Evolutionary conservation across 345 rosid genomes (phyloP).

Genomic region (Chamaenerion angustifolium): DNA sequence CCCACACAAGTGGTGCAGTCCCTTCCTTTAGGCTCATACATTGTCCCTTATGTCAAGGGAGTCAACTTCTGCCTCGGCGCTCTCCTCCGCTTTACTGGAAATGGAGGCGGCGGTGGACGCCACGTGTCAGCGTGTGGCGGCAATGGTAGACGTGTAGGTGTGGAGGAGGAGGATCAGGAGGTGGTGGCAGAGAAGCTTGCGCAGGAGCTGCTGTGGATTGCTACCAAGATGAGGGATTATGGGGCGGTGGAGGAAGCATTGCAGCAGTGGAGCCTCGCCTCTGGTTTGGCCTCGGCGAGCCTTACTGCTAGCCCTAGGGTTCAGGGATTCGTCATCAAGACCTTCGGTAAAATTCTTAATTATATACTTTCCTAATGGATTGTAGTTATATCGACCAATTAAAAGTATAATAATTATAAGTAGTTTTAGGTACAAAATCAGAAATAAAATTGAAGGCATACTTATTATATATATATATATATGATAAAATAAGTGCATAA

Average conservation of each 20-base stretch:
- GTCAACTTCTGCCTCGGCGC: conserved; percentile 22
- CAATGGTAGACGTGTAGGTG: conserved; percentile 3
- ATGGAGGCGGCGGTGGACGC: conserved; percentile 6
- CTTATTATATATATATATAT: no score
- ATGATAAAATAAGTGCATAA: no score
- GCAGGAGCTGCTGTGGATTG: conserved; percentile 51
- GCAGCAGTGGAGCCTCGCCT: conserved; percentile 57
- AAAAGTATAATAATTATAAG: no score
- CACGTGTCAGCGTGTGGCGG: conserved; percentile 13
- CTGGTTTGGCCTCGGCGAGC: conserved; percentile 45
- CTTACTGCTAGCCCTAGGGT: conserved; percentile 50
- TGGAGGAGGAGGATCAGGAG: conserved; percentile 18
- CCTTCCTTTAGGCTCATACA: conserved; percentile 41
- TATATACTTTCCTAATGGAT: no score
- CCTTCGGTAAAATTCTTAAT: conserved; percentile 45
- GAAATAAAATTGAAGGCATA: no score
- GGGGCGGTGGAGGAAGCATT: conserved; percentile 49
- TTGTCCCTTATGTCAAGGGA: conserved; percentile 35
- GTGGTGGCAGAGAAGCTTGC: conserved; percentile 60
- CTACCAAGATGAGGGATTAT: conserved; percentile 38
- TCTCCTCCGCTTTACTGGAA: conserved; percentile 20
- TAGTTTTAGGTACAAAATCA: no score
- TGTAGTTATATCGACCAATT: no score
- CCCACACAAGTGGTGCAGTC: conserved; percentile 25
- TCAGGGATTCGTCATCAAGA: conserved; percentile 50